Percentiles rank a stretch among this genome's conserved stretches.
These are phyloP conservation scores for Cylindricascospora bacillispora DNA, from an alignment of 1,139 yeast species.

Conservation along the genomic window DNA sequence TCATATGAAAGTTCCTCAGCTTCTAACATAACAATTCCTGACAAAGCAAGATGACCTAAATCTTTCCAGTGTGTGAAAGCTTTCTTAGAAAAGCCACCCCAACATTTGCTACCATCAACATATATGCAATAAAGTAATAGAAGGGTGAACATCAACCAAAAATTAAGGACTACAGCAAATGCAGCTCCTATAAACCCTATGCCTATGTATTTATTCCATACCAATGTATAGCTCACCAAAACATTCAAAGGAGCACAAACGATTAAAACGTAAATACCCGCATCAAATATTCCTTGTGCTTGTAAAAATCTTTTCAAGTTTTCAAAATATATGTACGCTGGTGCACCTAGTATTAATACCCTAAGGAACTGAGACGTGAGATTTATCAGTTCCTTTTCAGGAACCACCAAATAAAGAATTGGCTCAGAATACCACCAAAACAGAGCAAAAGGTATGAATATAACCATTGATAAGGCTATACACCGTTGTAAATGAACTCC, in stretches of 20 bases:
- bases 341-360: conserved; percentile 61
- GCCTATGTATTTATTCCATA: conserved; percentile 55
- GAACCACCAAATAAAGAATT: conserved; percentile 39
- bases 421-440: conserved; percentile 56
- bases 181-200: conserved; percentile 65
- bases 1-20: conserved; percentile 69
- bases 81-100: conserved; percentile 47
- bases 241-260: conserved; percentile 74
- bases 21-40: conserved; percentile 63
- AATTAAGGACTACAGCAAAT: conserved; percentile 54
- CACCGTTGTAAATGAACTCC: conserved; percentile 57
- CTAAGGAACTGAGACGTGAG: conserved; percentile 56
- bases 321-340: conserved; percentile 76
- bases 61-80: conserved; percentile 50
- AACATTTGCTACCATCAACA: conserved; percentile 58
- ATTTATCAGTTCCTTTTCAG: conserved; percentile 40
- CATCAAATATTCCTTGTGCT: conserved; percentile 88
- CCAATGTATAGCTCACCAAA: conserved; percentile 57
- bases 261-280: conserved; percentile 67
- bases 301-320: conserved; percentile 72
- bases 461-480: conserved; percentile 39
- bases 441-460: conserved; percentile 49
- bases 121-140: conserved; percentile 41
- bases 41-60: conserved; percentile 47
- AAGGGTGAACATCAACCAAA: conserved; percentile 53